Evolutionary conservation across 441 rosid species (phyloP).

Genomic region (Erodium texanum): DNA sequence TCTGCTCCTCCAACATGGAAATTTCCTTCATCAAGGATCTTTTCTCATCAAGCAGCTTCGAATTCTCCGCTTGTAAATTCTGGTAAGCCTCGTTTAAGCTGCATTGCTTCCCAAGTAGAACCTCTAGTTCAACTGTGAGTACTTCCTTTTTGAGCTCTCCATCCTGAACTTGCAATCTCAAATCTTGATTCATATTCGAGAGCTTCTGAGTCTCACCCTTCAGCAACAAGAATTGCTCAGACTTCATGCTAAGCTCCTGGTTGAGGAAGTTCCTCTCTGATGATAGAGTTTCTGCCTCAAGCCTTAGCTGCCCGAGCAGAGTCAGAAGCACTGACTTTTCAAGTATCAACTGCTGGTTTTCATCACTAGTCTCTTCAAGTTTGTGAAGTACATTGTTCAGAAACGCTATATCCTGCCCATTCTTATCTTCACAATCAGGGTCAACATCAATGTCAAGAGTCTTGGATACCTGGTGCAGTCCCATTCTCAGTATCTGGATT

Average conservation of each 20-base stretch:
- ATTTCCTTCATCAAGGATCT: slow-evolving; percentile 35
- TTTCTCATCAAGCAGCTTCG: not conserved
- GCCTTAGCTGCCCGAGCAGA: slow-evolving; percentile 52
- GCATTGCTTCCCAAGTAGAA: slow-evolving; percentile 38
- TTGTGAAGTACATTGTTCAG: slow-evolving; percentile 33
- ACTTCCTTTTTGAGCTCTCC: slow-evolving; percentile 49
- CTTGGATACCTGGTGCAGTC: slow-evolving; percentile 44
- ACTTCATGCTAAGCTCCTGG: slow-evolving; percentile 39
- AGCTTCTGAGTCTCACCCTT: slow-evolving; percentile 40
- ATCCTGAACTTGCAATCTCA: slow-evolving; percentile 40
- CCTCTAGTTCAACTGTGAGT: slow-evolving; percentile 42
- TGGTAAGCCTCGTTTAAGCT: slow-evolving; percentile 37
- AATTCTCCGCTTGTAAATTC: slow-evolving; percentile 41
- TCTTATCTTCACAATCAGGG: slow-evolving; percentile 29
- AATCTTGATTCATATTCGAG: slow-evolving; percentile 34
- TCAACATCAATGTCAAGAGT: slow-evolving; percentile 37
- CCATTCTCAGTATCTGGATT: slow-evolving; percentile 41
- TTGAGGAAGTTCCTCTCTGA: slow-evolving; percentile 38
- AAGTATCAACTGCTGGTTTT: slow-evolving; percentile 44
- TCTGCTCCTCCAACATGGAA: slow-evolving; percentile 41
- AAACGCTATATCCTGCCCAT: slow-evolving; percentile 36
- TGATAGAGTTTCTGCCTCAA: slow-evolving; percentile 45
- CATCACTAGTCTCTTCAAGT: slow-evolving; percentile 28
- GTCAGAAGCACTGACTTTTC: slow-evolving; percentile 57
- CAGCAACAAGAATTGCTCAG: slow-evolving; percentile 35